Conservation (phyloP, 2,329 filamentous ascomycete species). For the Drechslera avenae region DNA sequence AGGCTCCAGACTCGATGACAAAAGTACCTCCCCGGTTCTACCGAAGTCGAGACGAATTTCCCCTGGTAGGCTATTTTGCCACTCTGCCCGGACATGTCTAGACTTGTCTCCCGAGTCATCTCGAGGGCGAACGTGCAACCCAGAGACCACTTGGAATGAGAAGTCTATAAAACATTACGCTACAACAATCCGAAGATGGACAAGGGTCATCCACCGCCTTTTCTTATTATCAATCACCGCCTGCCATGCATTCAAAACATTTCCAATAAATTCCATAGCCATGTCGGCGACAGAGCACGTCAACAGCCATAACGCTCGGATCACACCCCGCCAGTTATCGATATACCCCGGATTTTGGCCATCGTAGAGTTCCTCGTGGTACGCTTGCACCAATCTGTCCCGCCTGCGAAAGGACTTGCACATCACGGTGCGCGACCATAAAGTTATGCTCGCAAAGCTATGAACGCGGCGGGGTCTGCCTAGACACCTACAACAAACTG, state of each 20-base stretch:
- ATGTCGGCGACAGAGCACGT: neutral
- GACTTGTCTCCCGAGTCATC: slow-evolving; percentile 1
- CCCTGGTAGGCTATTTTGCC: slow-evolving; percentile 17
- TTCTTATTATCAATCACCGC: too few relatives aligned
- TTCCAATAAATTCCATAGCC: neutral
- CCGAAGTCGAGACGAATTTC: slow-evolving; percentile 23
- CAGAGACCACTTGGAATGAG: neutral
- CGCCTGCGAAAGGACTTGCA: neutral
- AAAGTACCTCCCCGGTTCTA: slow-evolving; percentile 29
- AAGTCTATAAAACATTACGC: too few relatives aligned
- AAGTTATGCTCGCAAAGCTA: too few relatives aligned
- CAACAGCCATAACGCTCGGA: slow-evolving; percentile 19
- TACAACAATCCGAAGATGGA: too few relatives aligned
- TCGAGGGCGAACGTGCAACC: neutral
- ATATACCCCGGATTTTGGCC: slow-evolving; percentile 36
- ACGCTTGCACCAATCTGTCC: slow-evolving; percentile 31
- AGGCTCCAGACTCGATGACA: slow-evolving; percentile 27
- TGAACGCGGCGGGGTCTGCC: too few relatives aligned
- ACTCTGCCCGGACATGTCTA: slow-evolving; percentile 13
- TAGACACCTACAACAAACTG: too few relatives aligned
- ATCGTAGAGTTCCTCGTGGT: slow-evolving; percentile 29
- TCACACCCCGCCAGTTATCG: slow-evolving; percentile 29
- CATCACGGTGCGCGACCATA: too few relatives aligned
- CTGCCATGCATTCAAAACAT: neutral
- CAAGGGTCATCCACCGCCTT: too few relatives aligned